Evolutionary conservation across 2,329 filamentous ascomycete genomes (phyloP).

Genomic region (Scedosporium minutisporum): DNA sequence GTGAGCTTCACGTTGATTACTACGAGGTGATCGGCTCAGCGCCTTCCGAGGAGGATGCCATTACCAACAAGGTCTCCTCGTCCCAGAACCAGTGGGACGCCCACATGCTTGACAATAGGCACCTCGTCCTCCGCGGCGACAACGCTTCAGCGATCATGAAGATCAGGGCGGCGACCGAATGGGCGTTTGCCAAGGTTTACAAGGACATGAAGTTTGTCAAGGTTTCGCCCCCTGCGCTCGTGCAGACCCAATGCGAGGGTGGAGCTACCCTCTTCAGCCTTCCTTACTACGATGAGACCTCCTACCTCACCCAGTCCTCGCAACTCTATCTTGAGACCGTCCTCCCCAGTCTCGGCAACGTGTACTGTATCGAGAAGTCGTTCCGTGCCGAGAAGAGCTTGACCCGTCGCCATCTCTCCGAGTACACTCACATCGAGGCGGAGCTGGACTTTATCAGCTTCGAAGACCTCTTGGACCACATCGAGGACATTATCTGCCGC

Average conservation of each 20-base stretch:
- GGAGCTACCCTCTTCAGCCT: slow-evolving; percentile 85
- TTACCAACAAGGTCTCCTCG: slow-evolving; percentile 63
- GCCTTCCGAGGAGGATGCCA: slow-evolving; percentile 79
- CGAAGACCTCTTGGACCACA: slow-evolving; percentile 73
- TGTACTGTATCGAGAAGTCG: slow-evolving; percentile 97
- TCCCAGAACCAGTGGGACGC: slow-evolving; percentile 47
- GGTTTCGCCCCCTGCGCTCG: slow-evolving; percentile 80
- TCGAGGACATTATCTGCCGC: slow-evolving; percentile 79
- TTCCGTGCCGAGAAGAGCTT: slow-evolving; percentile 97
- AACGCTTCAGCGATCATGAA: slow-evolving; percentile 78
- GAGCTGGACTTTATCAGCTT: slow-evolving; percentile 96
- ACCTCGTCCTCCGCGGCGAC: slow-evolving; percentile 78
- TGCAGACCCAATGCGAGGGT: slow-evolving; percentile 92
- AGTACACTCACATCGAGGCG: slow-evolving; percentile 95
- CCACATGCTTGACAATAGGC: slow-evolving; percentile 66
- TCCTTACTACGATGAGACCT: slow-evolving; percentile 78
- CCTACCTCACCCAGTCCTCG: slow-evolving; percentile 92
- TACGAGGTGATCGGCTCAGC: slow-evolving; percentile 72
- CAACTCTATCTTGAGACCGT: slow-evolving; percentile 97
- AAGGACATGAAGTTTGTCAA: slow-evolving; percentile 69
- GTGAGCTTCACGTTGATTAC: slow-evolving; percentile 85
- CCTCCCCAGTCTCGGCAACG: slow-evolving; percentile 80
- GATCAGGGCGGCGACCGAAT: slow-evolving; percentile 71
- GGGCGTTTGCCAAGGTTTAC: slow-evolving; percentile 71
- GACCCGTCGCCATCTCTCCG: slow-evolving; percentile 85